Evolutionary conservation across 305 asterid genomes (phyloP).

Genomic region (Coffea humblotiana): DNA sequence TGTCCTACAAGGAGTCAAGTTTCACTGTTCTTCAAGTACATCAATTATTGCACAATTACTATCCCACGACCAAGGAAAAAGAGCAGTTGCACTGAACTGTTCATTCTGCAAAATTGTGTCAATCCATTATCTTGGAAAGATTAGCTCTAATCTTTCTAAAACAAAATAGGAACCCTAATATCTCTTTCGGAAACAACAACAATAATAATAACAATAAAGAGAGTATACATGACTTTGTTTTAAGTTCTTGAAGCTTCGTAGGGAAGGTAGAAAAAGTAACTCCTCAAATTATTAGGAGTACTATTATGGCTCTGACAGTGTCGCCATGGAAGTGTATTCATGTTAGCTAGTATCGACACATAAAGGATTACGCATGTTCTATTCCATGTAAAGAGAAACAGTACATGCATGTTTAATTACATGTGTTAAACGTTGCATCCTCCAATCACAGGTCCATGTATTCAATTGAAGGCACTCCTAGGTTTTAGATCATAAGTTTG

Average conservation of each 20-base stretch:
- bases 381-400: not conserved
- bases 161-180: not conserved
- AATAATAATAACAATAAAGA: too few species aligned
- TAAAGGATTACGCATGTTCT: not conserved
- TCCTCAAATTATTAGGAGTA: not conserved
- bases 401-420: slow-evolving; percentile 10
- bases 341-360: not conserved
- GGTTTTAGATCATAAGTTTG: too few species aligned
- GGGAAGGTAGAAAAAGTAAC: not conserved
- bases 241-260: not conserved
- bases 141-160: not conserved
- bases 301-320: not conserved
- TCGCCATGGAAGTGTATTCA: not conserved
- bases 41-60: not conserved
- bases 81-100: not conserved
- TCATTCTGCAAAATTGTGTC: not conserved
- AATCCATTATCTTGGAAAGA: not conserved
- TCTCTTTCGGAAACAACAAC: not conserved
- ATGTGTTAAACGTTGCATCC: not conserved
- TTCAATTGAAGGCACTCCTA: not conserved
- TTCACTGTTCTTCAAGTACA: not conserved
- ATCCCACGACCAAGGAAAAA: not conserved
- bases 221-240: not conserved
- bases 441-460: not conserved
- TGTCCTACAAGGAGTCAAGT: not conserved